A percentile compares a stretch with the other conserved stretches of the same genome.
Evolutionary conservation across 2,329 filamentous ascomycete genomes (phyloP).

Genomic region (Colletotrichum sp.): DNA sequence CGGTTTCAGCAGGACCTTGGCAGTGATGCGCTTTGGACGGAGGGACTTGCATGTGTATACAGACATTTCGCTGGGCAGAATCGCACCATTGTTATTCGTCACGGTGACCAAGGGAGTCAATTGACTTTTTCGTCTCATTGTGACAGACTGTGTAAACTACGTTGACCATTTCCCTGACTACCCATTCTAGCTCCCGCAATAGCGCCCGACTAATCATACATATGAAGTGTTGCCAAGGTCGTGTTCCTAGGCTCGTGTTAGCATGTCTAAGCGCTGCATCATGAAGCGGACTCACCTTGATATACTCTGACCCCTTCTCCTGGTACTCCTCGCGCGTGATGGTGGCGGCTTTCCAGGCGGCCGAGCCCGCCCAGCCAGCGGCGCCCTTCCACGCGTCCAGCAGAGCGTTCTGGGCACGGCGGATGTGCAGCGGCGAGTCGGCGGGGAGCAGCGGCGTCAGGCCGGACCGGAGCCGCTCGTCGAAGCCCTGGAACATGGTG

Average conservation of each 20-base stretch:
- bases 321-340: slow-evolving; percentile 83
- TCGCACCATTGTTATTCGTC: neutral
- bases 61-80: neutral
- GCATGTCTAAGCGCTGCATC: neutral
- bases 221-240: slow-evolving; percentile 68
- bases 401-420: slow-evolving; percentile 76
- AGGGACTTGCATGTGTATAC: neutral
- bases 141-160: neutral
- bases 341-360: slow-evolving; percentile 66
- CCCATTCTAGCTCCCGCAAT: neutral
- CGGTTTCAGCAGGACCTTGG: neutral
- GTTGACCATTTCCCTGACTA: neutral
- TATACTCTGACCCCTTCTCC: slow-evolving; percentile 93
- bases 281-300: slow-evolving; percentile 67
- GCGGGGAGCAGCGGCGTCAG: slow-evolving; percentile 75
- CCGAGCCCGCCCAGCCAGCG: slow-evolving; percentile 77
- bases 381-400: slow-evolving; percentile 95
- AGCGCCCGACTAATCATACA: slow-evolving; percentile 35
- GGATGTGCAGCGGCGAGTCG: slow-evolving; percentile 69
- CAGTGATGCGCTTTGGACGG: neutral
- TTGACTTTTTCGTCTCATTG: neutral
- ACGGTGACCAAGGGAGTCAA: neutral
- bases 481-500: slow-evolving; percentile 84
- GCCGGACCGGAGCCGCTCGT: slow-evolving; percentile 78
- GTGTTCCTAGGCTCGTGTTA: slow-evolving; percentile 56